A percentile compares a stretch with the other conserved stretches of the same genome.
phyloP scores from a whole-genome alignment of 768 basidiomycete genomes.

The Boletales sp. region DNA sequence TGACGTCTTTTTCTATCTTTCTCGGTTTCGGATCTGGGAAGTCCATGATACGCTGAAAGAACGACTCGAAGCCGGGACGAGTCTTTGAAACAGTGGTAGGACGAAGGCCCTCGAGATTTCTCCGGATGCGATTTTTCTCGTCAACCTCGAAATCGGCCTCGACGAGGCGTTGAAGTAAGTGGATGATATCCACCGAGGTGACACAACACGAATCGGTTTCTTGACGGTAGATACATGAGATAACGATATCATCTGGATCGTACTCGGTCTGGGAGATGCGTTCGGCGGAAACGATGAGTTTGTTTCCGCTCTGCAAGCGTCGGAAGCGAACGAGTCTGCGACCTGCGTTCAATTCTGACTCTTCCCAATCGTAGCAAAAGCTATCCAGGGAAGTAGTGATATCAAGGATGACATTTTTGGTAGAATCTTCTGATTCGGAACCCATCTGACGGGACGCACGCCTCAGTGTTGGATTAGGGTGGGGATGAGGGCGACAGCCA shows the following conservation, averaged over 20 bases:
- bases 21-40: constrained; percentile 92
- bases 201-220: constrained; percentile 77
- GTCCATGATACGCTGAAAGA: constrained; percentile 96
- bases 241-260: constrained; percentile 69
- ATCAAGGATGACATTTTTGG: constrained; percentile 57
- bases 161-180: constrained; percentile 75
- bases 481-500: constrained; percentile 18
- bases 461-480: constrained; percentile 17
- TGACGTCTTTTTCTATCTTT: constrained; percentile 97
- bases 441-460: constrained; percentile 20
- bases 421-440: constrained; percentile 38
- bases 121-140: constrained; percentile 94
- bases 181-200: constrained; percentile 95
- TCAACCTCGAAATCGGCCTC: constrained; percentile 83
- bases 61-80: constrained; percentile 72
- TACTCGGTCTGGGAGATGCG: constrained; percentile 73
- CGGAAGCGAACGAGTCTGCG: constrained; percentile 87
- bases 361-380: constrained; percentile 57
- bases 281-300: constrained; percentile 76
- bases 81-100: constrained; percentile 90
- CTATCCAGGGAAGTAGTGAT: constrained; percentile 53
- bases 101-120: constrained; percentile 90
- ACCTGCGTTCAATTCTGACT: constrained; percentile 61
- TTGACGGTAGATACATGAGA: constrained; percentile 92
- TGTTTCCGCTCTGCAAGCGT: constrained; percentile 72